Conservation (phyloP, 139 green algal species). For the Chlorella sorokiniana region DNA sequence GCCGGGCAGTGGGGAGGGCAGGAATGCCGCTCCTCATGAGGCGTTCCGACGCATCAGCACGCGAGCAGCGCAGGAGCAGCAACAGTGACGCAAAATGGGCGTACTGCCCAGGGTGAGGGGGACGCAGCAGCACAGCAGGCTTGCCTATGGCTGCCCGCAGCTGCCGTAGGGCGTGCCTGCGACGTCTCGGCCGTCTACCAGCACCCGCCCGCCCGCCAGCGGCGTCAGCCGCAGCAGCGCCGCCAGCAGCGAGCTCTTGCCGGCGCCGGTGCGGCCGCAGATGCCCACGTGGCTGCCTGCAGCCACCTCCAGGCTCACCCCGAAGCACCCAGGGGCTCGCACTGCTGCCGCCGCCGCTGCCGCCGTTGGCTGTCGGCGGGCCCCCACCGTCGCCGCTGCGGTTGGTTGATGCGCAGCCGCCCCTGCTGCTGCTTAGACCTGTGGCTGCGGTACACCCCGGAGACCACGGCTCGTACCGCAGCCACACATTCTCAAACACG, state of each 20-base stretch:
- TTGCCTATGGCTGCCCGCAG: conserved; percentile 55
- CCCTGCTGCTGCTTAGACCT: not conserved
- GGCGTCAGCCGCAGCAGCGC: conserved; percentile 65
- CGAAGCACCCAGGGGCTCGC: conserved; percentile 45
- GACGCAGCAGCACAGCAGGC: not conserved
- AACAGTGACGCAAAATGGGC: not conserved
- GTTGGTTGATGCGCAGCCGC: not conserved
- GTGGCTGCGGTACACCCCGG: too few species aligned
- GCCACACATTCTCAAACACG: conserved; percentile 49
- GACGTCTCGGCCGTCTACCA: conserved; percentile 54
- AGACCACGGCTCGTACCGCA: conserved; percentile 48
- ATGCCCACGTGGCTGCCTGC: conserved; percentile 50
- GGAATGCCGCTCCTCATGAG: too few species aligned
- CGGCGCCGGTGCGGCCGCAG: conserved; percentile 62
- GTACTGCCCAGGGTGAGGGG: not conserved
- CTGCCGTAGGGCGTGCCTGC: conserved; percentile 28
- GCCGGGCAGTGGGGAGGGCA: not conserved
- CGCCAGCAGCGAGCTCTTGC: conserved; percentile 71
- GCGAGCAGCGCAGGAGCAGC: too few species aligned
- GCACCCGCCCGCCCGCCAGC: conserved; percentile 41
- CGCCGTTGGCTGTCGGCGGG: too few species aligned
- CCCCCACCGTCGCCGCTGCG: not conserved
- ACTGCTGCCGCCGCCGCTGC: not conserved
- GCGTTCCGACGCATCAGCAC: too few species aligned
- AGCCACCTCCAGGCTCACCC: conserved; percentile 42